These are phyloP conservation scores for Leptographium radiaticola DNA, from an alignment of 2,329 filamentous ascomycete species.

Conservation along the genomic window DNA sequence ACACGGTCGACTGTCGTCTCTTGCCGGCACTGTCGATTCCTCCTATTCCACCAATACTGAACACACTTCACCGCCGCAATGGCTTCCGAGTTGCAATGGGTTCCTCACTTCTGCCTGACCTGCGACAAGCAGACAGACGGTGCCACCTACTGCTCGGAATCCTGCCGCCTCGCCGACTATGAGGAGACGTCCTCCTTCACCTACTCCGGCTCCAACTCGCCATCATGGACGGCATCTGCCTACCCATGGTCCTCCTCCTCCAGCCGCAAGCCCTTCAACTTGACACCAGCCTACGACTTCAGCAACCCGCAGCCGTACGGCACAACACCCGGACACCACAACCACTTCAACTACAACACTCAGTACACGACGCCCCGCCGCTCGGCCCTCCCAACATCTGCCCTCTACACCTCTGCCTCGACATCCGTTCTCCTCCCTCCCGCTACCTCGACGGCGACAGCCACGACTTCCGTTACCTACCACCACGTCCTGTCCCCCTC, in stretches of 20 bases:
- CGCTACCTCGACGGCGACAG: conserved; percentile 7
- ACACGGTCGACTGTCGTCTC: not conserved
- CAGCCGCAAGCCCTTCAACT: conserved; percentile 42
- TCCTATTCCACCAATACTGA: not conserved
- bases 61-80: conserved; percentile 13
- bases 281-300: conserved; percentile 67
- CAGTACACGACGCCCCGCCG: conserved; percentile 9
- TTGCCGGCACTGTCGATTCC: not conserved
- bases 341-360: conserved; percentile 17
- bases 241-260: conserved; percentile 33
- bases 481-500: conserved; percentile 49
- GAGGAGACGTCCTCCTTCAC: conserved; percentile 51
- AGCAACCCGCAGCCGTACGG: conserved; percentile 46
- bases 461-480: conserved; percentile 15
- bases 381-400: conserved; percentile 16
- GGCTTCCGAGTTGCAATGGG: conserved; percentile 54
- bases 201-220: conserved; percentile 45
- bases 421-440: conserved; percentile 2
- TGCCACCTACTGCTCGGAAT: conserved; percentile 81
- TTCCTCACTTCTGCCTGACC: conserved; percentile 83
- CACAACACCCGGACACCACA: conserved; percentile 23
- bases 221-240: conserved; percentile 28
- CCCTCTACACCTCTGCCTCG: conserved; percentile 13
- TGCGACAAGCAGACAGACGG: conserved; percentile 81
- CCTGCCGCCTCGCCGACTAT: conserved; percentile 77